Conservation (phyloP, 1,284 basidiomycete species). For the Leccinum proximum region DNA sequence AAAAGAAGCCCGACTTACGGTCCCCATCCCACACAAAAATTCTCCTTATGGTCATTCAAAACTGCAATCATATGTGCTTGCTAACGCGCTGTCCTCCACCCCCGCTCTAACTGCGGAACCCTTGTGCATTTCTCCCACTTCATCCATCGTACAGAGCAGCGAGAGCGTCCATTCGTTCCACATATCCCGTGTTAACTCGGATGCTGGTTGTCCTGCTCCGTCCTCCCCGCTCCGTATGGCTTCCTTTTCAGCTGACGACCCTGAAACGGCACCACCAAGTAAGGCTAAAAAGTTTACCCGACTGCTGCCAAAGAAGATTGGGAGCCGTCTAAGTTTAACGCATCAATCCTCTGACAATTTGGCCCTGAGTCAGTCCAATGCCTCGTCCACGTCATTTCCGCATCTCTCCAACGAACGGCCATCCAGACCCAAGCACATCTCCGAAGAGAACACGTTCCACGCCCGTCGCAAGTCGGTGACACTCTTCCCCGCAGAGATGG, state of each 20-base stretch:
- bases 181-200: conserved; percentile 23
- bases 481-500: conserved; percentile 30
- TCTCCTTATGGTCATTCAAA: conserved; percentile 32
- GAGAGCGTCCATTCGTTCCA: conserved; percentile 27
- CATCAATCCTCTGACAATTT: conserved; percentile 30
- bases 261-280: conserved; percentile 11
- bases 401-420: conserved; percentile 24
- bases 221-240: conserved; percentile 29
- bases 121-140: conserved; percentile 26
- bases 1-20: conserved; percentile 27
- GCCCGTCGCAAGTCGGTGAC: conserved; percentile 33
- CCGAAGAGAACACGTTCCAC: conserved; percentile 34
- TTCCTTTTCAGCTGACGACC: conserved; percentile 26
- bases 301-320: conserved; percentile 31
- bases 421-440: conserved; percentile 24
- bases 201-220: conserved; percentile 20
- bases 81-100: conserved; percentile 26
- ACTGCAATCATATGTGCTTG: conserved; percentile 26
- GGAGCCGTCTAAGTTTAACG: conserved; percentile 27
- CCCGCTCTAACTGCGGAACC: conserved; percentile 30
- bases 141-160: conserved; percentile 24
- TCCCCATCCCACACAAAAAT: conserved; percentile 25
- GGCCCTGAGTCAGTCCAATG: conserved; percentile 22
- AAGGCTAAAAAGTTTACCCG: conserved; percentile 30
- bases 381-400: conserved; percentile 29